Evolutionary conservation across 306 rosid genomes (phyloP), one percentile per base, ranked within the genome.

Genomic region (Acacia confusa): DNA sequence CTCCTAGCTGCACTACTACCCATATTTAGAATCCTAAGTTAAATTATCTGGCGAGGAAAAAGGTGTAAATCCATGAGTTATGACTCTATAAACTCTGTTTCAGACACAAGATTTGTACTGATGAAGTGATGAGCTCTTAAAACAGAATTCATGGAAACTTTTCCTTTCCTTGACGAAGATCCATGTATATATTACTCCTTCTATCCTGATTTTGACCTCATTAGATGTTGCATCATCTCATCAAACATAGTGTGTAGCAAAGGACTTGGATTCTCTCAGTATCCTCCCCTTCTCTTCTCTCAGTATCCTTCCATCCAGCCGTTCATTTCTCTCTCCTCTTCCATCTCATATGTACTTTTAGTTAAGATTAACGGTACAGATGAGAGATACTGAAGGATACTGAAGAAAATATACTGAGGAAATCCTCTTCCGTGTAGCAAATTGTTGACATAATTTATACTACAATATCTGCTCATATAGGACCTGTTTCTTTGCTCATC

Each of bases 151-250:
- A 57, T n/a, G 30, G 64, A 57, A 22, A 20, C 25, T 2, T 53
- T 17, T 19, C 64, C 34, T 32, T 81, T 76, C 79, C 13, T 25
- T 25, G 0, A 76, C 85, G 78, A 85, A 85, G 84, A 81, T 75
- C 89, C 88, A 88, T 79, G 87, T 87, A 89, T 83, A 16, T 53
- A 9, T 76, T 72, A 12, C 82, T 58, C 24, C 73, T 41, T 60
- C 65, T 82, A 69, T 76, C 41, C 75, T 74, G 77, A 25, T 81
- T 79, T 86, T 88, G 82, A 81, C 81, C 79, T 57, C 66, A 25
- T 3, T 63, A 2, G 28, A 15, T 24, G 1, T n/a, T 58, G 60
- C 68, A 47, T 75, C 73, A 45, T 63, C 44, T 68, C 67, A n/a
- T 60, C 77, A 53, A 30, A 40, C 79, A 75, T 71, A 19, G 9